These are phyloP conservation scores for Neopestalotiopsis sp. DNA, from an alignment of 2,329 filamentous ascomycete genomes.

Conservation along the genomic window DNA sequence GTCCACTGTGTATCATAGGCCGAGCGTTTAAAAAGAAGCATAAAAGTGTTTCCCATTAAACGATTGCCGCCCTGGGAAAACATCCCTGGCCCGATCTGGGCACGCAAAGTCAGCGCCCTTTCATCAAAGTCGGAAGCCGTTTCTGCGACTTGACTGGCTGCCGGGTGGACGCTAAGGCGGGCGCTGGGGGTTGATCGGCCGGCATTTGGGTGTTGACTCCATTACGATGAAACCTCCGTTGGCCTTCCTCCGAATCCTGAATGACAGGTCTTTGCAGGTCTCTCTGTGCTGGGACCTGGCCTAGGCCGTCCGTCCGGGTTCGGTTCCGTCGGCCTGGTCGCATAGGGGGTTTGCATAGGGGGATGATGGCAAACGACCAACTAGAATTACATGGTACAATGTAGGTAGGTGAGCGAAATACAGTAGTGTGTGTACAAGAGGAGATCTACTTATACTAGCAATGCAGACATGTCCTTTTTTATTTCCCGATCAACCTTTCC, in stretches of 20 bases:
- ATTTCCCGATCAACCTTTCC: neutral
- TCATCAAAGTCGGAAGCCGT: constrained; percentile 8
- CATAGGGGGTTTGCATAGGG: no score
- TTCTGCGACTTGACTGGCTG: constrained; percentile 4
- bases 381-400: no score
- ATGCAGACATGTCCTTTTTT: neutral
- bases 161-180: constrained; percentile 1
- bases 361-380: no score
- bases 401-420: no score
- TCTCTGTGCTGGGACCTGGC: neutral
- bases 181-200: neutral
- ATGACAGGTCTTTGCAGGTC: neutral
- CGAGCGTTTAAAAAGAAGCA: neutral
- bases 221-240: constrained; percentile 11
- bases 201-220: constrained; percentile 8
- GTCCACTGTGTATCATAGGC: neutral
- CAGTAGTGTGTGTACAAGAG: no score
- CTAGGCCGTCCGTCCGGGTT: neutral
- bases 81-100: neutral
- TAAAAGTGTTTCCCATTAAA: constrained; percentile 3
- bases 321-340: neutral
- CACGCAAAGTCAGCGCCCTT: neutral
- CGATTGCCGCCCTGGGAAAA: neutral
- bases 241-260: neutral
- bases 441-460: neutral